These are phyloP conservation scores for Euphrasia confusa DNA, from an alignment of 257 asterid species.

Conservation along the genomic window DNA sequence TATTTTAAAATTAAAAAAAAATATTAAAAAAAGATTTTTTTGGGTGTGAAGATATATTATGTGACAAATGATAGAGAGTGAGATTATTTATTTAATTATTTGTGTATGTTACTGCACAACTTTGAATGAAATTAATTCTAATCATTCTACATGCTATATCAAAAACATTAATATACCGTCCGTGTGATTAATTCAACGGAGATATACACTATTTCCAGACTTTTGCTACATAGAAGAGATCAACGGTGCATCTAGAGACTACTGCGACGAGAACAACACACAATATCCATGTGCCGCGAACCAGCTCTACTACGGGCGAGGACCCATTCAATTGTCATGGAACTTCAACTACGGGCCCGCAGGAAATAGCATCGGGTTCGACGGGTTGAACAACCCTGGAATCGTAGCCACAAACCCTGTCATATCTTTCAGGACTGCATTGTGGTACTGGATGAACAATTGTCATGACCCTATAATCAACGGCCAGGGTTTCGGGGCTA, in stretches of 20 bases:
- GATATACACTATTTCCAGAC: not conserved
- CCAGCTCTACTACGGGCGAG: not conserved
- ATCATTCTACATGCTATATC: not conserved
- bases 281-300: not conserved
- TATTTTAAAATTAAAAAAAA: no score
- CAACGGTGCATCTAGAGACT: not conserved
- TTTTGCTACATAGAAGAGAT: not conserved
- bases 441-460: no score
- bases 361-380: not conserved
- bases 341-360: conserved; percentile 5
- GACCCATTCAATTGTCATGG: not conserved
- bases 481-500: no score
- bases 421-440: no score
- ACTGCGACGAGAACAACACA: not conserved
- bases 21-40: no score
- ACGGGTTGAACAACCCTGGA: not conserved
- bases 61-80: no score
- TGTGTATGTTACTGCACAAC: no score
- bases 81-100: no score
- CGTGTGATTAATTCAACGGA: not conserved
- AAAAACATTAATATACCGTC: no score
- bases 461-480: no score
- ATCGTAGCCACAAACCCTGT: not conserved
- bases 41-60: no score
- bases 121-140: no score